These are phyloP conservation scores for Claviceps africana DNA, from an alignment of 2,329 filamentous ascomycete species.

Conservation along the genomic window DNA sequence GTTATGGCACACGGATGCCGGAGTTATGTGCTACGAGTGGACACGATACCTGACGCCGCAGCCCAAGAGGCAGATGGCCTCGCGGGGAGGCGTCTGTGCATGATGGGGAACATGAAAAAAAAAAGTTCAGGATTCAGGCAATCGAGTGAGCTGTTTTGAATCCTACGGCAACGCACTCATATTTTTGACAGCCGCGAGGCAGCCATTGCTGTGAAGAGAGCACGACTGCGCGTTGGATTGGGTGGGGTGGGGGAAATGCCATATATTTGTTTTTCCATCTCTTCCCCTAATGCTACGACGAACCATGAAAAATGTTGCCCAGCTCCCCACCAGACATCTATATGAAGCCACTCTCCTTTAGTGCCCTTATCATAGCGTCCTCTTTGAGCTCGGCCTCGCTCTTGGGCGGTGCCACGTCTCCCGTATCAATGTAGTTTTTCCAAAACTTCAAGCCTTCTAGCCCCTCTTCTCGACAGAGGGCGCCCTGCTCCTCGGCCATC, in stretches of 20 bases:
- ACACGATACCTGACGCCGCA: neutral
- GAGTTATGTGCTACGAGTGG: neutral
- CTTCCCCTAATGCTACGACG: neutral
- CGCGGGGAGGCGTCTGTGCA: neutral
- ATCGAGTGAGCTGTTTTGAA: neutral
- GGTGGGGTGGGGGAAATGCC: too few species aligned
- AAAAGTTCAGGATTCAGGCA: neutral
- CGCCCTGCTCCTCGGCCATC: constrained; percentile 88
- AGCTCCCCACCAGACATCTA: neutral
- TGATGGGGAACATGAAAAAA: neutral
- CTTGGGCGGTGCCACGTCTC: constrained; percentile 20
- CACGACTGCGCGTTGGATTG: neutral
- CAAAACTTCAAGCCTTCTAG: constrained; percentile 87
- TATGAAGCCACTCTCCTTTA: constrained; percentile 30
- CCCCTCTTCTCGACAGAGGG: constrained; percentile 78
- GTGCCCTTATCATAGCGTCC: constrained; percentile 28
- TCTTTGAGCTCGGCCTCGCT: constrained; percentile 18
- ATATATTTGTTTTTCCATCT: neutral
- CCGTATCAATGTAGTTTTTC: constrained; percentile 57
- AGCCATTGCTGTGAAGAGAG: neutral
- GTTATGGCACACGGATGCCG: neutral
- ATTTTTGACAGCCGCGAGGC: neutral
- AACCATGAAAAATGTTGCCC: neutral
- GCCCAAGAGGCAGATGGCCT: neutral
- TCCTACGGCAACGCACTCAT: neutral